phyloP scores from a whole-genome alignment of 495 filamentous ascomycete species.

The Cairneyella variabilis region DNA sequence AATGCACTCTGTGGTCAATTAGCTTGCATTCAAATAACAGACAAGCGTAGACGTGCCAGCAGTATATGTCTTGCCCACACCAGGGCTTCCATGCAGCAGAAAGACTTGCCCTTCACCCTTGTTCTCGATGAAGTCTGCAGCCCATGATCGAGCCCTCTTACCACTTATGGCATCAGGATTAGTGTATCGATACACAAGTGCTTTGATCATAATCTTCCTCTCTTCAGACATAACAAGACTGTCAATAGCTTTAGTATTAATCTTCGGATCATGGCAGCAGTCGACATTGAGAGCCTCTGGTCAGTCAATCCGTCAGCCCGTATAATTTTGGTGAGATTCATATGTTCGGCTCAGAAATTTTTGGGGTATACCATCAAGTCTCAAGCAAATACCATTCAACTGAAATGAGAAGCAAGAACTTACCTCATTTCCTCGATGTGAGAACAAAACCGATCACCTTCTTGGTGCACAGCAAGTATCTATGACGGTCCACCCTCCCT shows the following conservation, averaged over 20 bases:
- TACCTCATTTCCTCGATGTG: constrained; percentile 8
- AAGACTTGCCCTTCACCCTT: constrained; percentile 28
- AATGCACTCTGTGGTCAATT: constrained; percentile 19
- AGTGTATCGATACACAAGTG: not conserved
- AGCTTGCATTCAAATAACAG: constrained; percentile 29
- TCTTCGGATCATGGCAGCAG: not conserved
- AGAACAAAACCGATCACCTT: constrained; percentile 2
- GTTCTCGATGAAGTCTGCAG: constrained; percentile 3
- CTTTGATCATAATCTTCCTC: not conserved
- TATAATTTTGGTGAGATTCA: not conserved
- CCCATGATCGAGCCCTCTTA: not conserved
- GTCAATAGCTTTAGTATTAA: not conserved
- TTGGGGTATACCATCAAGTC: too few species aligned
- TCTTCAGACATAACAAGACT: not conserved
- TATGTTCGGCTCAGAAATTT: not conserved
- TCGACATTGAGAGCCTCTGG: not conserved
- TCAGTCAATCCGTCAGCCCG: too few species aligned
- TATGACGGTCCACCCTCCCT: not conserved
- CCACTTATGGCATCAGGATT: too few species aligned
- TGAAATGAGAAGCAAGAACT: too few species aligned
- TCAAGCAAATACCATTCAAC: too few species aligned
- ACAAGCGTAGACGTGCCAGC: constrained; percentile 34
- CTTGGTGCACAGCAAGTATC: constrained; percentile 4
- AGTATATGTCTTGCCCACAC: constrained; percentile 59
- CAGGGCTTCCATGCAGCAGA: constrained; percentile 38